phyloP scores from a whole-genome alignment of 2,329 filamentous ascomycete genomes.

The Mollisiaceae sp. region DNA sequence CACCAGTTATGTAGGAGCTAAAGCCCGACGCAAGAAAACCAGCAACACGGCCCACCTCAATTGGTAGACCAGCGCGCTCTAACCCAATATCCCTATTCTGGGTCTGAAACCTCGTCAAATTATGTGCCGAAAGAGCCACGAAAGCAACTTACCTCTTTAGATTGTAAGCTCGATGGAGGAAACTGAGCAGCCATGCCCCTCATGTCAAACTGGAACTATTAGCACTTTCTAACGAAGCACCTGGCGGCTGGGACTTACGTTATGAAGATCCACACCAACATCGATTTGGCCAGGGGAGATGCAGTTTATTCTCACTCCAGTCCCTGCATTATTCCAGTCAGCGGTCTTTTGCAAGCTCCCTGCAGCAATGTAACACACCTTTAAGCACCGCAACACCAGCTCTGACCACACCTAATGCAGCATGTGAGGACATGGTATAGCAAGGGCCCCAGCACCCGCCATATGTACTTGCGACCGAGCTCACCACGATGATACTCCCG shows the following conservation, averaged over 20 bases:
- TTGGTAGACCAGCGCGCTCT: slow-evolving; percentile 60
- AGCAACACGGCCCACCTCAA: slow-evolving; percentile 63
- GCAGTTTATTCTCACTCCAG: slow-evolving; percentile 63
- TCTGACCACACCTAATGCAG: slow-evolving; percentile 64
- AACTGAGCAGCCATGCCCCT: slow-evolving; percentile 58
- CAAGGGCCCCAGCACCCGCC: slow-evolving; percentile 63
- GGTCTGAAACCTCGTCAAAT: slow-evolving; percentile 36
- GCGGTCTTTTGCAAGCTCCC: not conserved
- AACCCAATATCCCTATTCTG: slow-evolving; percentile 60
- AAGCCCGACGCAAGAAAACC: slow-evolving; percentile 68
- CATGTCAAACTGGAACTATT: slow-evolving; percentile 49
- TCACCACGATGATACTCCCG: slow-evolving; percentile 66
- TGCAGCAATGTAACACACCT: slow-evolving; percentile 37
- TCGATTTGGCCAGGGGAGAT: slow-evolving; percentile 50
- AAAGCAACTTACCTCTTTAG: slow-evolving; percentile 46
- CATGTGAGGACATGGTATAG: slow-evolving; percentile 66
- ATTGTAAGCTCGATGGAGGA: slow-evolving; percentile 59
- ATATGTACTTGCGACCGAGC: slow-evolving; percentile 60
- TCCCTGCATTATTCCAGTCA: slow-evolving; percentile 42
- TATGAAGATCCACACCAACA: slow-evolving; percentile 50
- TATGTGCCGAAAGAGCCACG: not conserved
- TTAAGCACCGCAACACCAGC: slow-evolving; percentile 62
- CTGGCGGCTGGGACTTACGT: slow-evolving; percentile 36
- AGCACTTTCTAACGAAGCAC: slow-evolving; percentile 9
- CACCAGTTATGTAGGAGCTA: slow-evolving; percentile 65